Evolutionary conservation across 768 basidiomycete genomes (phyloP), one percentile per base, ranked within the genome.

Genomic region (Podaxis carcinomalis): DNA sequence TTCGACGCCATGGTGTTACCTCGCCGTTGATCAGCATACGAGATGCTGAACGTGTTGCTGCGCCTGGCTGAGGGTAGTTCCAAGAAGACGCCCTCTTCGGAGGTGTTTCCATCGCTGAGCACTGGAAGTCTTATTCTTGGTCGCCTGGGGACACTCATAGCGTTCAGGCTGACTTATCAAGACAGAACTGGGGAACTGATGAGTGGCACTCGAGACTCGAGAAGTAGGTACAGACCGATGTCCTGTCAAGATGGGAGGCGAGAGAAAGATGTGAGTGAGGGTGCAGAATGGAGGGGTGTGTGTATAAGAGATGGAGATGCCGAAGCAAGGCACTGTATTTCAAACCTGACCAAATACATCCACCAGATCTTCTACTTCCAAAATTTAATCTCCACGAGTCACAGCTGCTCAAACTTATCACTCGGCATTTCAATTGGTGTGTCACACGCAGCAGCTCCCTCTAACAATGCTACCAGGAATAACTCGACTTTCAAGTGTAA

Each of bases 41-140:
- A 81, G 58, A 88, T 73, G 40, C 80, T 83, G 70, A 88, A 88
- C 71, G 81, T 84, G 74, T 72, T 87, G 57, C 77, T 77, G 23
- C 75, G 64, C 25, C 44, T 19, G 32, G 59, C 9, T 13, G 80
- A 51, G 9, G 62, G 74, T n/a, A 80, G 64, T 57, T 80, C 79
- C 42, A 80, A 72, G 58, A 79, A 66, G 50, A 83, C 73, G 40
- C 76, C 70, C 59, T 86, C 85, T 50, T 55, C 61, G 79, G 42
- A 37, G 27, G 19, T 32, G 44, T 35, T 46, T 39, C 52, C 35
- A 54, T 61, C 53, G 59, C 28, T 32, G 42, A 46, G 51, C 5
- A 40, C 51, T 44, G 59, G 52, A 49, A 61, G 44, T 7, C 83
- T 85, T 64, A 83, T 77, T 61, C 83, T 76, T 66, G 83, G 82